These are phyloP conservation scores for sunflower (Helianthus annuus) DNA, from an alignment of 129 eudicot species.

Conservation along the genomic window HanXRQr2.0-SUNRISE NC_035446.2:172504367-172504866, in stretches of 20 bases:
- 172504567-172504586: background rate
- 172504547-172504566: too few species aligned
- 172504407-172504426: too few species aligned
- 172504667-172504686: constrained; percentile 24
- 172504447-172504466: too few species aligned
- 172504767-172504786: constrained; percentile 34
- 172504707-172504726: constrained; percentile 57
- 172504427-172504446: too few species aligned
- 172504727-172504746: constrained; percentile 49
- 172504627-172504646: constrained; percentile 35
- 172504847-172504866: too few species aligned
- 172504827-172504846: background rate
- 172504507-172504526: too few species aligned
- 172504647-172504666: too few species aligned
- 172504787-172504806: constrained; percentile 47
- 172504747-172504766: constrained; percentile 34
- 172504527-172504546: too few species aligned
- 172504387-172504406: too few species aligned
- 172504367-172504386: too few species aligned
- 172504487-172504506: too few species aligned
- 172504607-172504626: constrained; percentile 39
- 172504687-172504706: constrained; percentile 37
- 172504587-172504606: constrained; percentile 79
- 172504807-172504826: background rate
- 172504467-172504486: too few species aligned